Base-by-base conservation (phyloP, 83 land plant genomes). In the Thuja plicata region DNA sequence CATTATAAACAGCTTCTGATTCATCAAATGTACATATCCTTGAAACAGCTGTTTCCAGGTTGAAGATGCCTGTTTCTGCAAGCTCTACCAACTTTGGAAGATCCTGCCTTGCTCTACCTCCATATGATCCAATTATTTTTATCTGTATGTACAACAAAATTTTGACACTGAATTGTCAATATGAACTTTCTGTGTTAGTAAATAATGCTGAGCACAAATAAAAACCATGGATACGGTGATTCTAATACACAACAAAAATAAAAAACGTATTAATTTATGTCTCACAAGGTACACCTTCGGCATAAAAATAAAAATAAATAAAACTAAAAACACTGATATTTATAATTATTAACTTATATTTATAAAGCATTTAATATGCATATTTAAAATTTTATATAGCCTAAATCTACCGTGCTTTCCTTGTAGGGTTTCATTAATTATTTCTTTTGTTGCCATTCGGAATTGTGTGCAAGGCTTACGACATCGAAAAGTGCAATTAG, bases 51-150 rank as follows among this genome's bases (percentile, higher is more conserved):
- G 92, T 50, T 38, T 81, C 60, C 38, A 92, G 90, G 70, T 96
- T 92, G 91, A 96, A 96, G 88, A 92, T 89, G 10, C 99, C 99
- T 34, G 93, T 92, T 88, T 96, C 98, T 76, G 99, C 99, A 71
- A 98, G 94, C 54, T 90, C 91, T 27, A 98, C 92, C 35, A 98
- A 66, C 38, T 90, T 92, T 60, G 99, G 99, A 88, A 98, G 95
- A 91, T 98, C 99, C 82, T 98, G 99, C 89, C 99, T 95, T 83
- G 99, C 99, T 88, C 99, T 92, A 30, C 90, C 99, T 89, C 99
- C 99, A 91, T 97, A 98, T 16, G 99, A 98, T 2, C 99, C 99
- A 91, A 98, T 92, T 32, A 98, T 96, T 87, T 93, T 91, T 32
- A 98, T 91, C 99, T 97, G 93, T 87, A 82, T 10, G 52, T 46